These are phyloP conservation scores for Streptanthus diversifolius DNA, from an alignment of 345 rosid genomes.

Conservation along the genomic window DNA sequence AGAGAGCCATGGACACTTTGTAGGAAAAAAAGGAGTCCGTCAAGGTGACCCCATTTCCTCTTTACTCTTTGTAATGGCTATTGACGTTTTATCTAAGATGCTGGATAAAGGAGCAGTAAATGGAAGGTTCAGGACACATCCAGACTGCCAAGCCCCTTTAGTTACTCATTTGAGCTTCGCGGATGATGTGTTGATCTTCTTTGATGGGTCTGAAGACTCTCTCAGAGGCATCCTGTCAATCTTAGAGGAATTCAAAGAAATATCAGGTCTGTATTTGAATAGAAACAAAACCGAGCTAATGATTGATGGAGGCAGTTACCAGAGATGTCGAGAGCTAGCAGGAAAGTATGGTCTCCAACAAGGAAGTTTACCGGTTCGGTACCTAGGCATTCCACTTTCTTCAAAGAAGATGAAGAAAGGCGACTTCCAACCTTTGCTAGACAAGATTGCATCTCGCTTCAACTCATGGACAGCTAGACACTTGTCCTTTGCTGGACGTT, in stretches of 20 bases:
- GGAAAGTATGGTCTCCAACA: too few relatives aligned
- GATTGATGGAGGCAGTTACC: not conserved
- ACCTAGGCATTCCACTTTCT: not conserved
- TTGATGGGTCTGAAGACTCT: fast-evolving
- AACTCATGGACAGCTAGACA: not conserved
- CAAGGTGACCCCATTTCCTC: not conserved
- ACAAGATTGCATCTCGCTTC: fast-evolving
- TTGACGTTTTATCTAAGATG: not conserved
- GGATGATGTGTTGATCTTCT: not conserved
- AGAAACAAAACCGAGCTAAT: not conserved
- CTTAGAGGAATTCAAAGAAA: fast-evolving
- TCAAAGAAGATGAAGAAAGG: not conserved
- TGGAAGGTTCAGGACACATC: fast-evolving
- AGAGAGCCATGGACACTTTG: not conserved
- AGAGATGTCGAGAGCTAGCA: too few relatives aligned
- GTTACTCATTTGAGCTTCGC: not conserved
- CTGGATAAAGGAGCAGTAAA: not conserved
- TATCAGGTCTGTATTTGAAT: not conserved
- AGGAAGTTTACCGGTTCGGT: not conserved
- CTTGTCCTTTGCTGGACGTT: not conserved
- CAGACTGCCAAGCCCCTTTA: not conserved
- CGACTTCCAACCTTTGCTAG: not conserved
- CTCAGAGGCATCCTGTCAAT: not conserved
- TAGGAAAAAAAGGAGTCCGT: not conserved
- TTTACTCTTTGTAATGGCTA: not conserved